phyloP scores from a whole-genome alignment of 2,329 filamentous ascomycete species.

The Pezicula rhizophila region DNA sequence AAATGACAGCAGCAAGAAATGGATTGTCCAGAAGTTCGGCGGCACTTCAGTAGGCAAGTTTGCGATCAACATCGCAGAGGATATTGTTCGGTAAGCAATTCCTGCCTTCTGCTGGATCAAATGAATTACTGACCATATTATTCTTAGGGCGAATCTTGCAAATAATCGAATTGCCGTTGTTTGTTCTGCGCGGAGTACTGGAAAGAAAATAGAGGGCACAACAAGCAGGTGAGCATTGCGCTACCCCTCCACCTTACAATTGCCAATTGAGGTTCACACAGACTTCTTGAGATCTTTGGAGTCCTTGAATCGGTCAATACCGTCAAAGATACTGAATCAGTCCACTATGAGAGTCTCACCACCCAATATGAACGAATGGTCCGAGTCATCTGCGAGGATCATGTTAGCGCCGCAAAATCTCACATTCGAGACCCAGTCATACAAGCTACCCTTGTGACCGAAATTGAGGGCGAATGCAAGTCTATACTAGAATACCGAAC shows the following conservation, averaged over 20 bases:
- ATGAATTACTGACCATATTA: not conserved
- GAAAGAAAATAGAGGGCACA: conserved; percentile 89
- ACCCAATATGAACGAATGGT: conserved; percentile 69
- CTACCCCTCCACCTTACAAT: conserved; percentile 1
- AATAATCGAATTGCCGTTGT: conserved; percentile 81
- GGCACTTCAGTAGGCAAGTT: conserved; percentile 96
- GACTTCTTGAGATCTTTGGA: conserved; percentile 52
- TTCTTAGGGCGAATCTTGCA: conserved; percentile 49
- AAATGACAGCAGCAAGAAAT: conserved; percentile 38
- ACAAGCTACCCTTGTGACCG: conserved; percentile 51
- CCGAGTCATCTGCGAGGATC: conserved; percentile 74
- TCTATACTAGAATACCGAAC: conserved; percentile 69
- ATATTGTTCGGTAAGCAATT: conserved; percentile 56
- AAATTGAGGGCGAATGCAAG: conserved; percentile 73
- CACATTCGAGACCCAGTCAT: conserved; percentile 54
- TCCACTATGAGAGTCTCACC: conserved; percentile 45
- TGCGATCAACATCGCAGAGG: conserved; percentile 65
- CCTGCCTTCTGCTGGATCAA: conserved; percentile 6
- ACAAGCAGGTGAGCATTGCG: conserved; percentile 73
- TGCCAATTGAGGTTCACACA: conserved; percentile 4
- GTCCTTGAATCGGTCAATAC: conserved; percentile 49
- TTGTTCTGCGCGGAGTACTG: conserved; percentile 90
- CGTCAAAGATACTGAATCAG: conserved; percentile 45
- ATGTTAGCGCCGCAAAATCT: conserved; percentile 64
- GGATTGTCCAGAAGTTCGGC: conserved; percentile 93